Evolutionary conservation across 495 filamentous ascomycete species (phyloP).

Genomic region (Amorphotheca resinae): DNA sequence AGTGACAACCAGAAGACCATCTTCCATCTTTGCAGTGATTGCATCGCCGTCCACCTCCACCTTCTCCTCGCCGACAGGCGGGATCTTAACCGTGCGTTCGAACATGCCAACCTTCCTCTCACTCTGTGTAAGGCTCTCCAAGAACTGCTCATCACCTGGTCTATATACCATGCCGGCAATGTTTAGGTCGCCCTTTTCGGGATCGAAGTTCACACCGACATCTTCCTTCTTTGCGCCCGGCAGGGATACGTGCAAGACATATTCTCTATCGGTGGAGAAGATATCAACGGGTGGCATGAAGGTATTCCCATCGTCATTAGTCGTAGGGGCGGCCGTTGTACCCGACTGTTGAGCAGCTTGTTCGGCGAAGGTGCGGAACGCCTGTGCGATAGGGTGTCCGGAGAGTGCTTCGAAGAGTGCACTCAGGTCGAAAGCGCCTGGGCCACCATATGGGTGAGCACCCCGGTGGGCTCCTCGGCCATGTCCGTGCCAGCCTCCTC

Average conservation of each 20-base stretch:
- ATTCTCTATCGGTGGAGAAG: constrained; percentile 52
- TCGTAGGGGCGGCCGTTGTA: constrained; percentile 13
- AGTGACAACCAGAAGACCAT: constrained; percentile 49
- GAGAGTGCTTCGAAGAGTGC: constrained; percentile 23
- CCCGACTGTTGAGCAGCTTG: constrained; percentile 20
- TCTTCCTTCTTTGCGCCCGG: constrained; percentile 71
- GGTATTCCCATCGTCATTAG: constrained; percentile 29
- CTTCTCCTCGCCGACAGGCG: constrained; percentile 33
- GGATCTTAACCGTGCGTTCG: constrained; percentile 52
- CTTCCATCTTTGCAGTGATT: constrained; percentile 53
- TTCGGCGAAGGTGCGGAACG: constrained; percentile 27
- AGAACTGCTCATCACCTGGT: constrained; percentile 57
- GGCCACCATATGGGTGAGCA: constrained; percentile 12
- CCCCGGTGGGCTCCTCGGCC: constrained; percentile 12
- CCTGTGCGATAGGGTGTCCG: constrained; percentile 27
- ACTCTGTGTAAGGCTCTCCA: constrained; percentile 48
- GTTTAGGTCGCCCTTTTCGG: constrained; percentile 47
- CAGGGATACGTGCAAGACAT: constrained; percentile 57
- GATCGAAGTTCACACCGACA: constrained; percentile 62
- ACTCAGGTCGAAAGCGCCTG: constrained; percentile 26
- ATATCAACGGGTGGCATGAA: constrained; percentile 59
- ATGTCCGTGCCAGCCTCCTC: constrained; percentile 13
- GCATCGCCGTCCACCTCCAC: constrained; percentile 49
- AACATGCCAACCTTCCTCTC: constrained; percentile 65
- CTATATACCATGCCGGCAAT: constrained; percentile 61